Evolutionary conservation across 2,329 filamentous ascomycete genomes (phyloP), one percentile per base, ranked within the genome.

Genomic region (Penicillium sp.): DNA sequence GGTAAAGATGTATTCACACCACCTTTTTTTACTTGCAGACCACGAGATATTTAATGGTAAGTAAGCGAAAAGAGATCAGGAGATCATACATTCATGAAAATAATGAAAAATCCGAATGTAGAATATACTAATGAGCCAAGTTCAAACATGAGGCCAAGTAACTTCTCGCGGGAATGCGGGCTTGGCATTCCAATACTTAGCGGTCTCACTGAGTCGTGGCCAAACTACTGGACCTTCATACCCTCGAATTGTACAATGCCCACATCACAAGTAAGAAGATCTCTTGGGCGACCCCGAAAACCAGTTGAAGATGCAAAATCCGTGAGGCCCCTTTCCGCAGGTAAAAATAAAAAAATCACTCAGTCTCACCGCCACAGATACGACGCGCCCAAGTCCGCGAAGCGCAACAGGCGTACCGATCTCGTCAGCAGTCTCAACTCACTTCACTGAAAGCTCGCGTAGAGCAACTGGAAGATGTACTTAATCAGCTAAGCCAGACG

Each of bases 401-500:
- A 29, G 58, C 58, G 16, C 58, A 60, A 32, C 47, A 57, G 40
- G 51, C 58, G 18, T 60, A 60, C 45, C 50, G 58, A 44, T 53
- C 48, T 15, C 56, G 58, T 15, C 58, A 60, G 38, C 50, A 57
- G 32, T 50, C 45, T 7, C 48, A 54, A n/a, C 47, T 60, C 27
- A 37, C 44, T 15, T 52, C 56, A 21, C 35, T 59, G 5, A 55
- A 57, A 46, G 45, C 52, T 25, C 44, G 58, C 4, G 54, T 59
- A 39, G 31, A 50, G 25, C 51, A 59, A 8, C 9, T 60, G 16
- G 58, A 60, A 32, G 27, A 55, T 55, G 45, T 37, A 7, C 25
- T 60, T 12, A 3, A 23, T 15, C 42, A 47, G 3, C 29, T 60
- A 21, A 32, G 42, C 12, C 48, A 60, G 29, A 50, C 51, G 3